A percentile compares a stretch with the other conserved stretches of the same genome.
Conservation (phyloP, 768 basidiomycete species). For the Multifurca ochricompacta region DNA sequence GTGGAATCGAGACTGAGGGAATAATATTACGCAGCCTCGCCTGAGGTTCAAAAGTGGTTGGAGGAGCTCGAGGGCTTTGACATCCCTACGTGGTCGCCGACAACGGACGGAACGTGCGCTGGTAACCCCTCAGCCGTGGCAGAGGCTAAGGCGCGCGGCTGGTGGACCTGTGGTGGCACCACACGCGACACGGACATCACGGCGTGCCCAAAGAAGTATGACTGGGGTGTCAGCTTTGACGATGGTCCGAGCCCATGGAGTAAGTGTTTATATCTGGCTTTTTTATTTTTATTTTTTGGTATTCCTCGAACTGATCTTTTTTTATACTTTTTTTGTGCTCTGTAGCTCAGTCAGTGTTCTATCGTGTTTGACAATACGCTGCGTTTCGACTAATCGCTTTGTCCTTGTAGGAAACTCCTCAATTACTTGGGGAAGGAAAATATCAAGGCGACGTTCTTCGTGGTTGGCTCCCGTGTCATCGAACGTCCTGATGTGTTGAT, state of each 20-base stretch:
- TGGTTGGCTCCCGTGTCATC: conserved; percentile 78
- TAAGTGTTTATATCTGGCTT: conserved; percentile 32
- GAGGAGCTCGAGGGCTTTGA: conserved; percentile 61
- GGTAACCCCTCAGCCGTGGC: conserved; percentile 49
- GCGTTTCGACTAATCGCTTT: background rate
- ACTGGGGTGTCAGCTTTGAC: conserved; percentile 81
- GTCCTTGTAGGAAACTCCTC: conserved; percentile 48
- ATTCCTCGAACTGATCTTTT: conserved; percentile 6
- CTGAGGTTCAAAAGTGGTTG: conserved; percentile 68
- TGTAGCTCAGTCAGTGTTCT: conserved; percentile 42
- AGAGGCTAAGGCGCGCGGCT: conserved; percentile 57
- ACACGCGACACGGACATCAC: conserved; percentile 54
- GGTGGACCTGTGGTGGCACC: conserved; percentile 86
- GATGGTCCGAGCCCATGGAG: conserved; percentile 85
- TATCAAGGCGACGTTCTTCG: conserved; percentile 83
- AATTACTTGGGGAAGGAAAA: conserved; percentile 58
- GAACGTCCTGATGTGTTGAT: conserved; percentile 68
- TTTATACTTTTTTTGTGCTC: too few species aligned
- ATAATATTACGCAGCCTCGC: conserved; percentile 34
- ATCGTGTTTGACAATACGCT: background rate
- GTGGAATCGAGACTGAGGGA: background rate
- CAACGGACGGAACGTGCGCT: conserved; percentile 60
- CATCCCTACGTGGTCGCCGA: conserved; percentile 61
- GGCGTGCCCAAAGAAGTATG: conserved; percentile 56
- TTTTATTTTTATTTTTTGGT: background rate